A percentile compares a stretch with the other conserved stretches of the same genome.
Conservation (phyloP, 305 asterid species). For the Solanum hybrid region DNA sequence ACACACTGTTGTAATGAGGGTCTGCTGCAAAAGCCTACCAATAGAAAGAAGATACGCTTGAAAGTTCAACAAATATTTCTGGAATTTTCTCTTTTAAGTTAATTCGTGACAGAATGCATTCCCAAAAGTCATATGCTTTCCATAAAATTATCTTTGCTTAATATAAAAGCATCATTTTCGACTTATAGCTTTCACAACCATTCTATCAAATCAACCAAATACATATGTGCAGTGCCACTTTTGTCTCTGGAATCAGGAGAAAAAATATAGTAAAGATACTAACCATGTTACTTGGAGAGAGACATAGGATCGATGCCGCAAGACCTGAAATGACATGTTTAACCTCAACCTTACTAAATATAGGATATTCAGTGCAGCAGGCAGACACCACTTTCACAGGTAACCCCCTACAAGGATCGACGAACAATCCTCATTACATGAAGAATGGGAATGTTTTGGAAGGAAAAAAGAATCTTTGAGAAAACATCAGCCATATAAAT, state of each 20-base stretch:
- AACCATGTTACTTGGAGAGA: slow-evolving; percentile 65
- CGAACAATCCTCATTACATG: not conserved
- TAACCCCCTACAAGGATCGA: slow-evolving; percentile 30
- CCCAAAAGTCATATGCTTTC: not conserved
- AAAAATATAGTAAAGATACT: slow-evolving; percentile 17
- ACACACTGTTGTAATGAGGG: slow-evolving; percentile 1
- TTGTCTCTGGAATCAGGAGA: not conserved
- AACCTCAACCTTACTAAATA: slow-evolving; percentile 27
- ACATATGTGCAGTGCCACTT: not conserved
- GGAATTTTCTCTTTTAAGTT: not conserved
- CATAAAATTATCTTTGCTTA: not conserved
- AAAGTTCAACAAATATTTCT: not conserved
- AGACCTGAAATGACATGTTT: slow-evolving; percentile 65
- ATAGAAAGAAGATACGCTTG: not conserved
- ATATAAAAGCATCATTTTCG: not conserved
- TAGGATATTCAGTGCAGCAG: slow-evolving; percentile 27
- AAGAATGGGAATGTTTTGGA: slow-evolving; percentile 3
- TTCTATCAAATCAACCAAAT: not conserved
- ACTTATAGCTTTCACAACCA: not conserved
- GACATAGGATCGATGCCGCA: slow-evolving; percentile 55
- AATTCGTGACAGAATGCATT: not conserved
- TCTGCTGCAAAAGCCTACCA: slow-evolving; percentile 6
- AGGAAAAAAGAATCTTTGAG: not conserved
- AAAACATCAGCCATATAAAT: not conserved
- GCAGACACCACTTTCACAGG: slow-evolving; percentile 23